Base-by-base conservation (phyloP, 1,139 yeast genomes). In the Geotrichum siamense region DNA sequence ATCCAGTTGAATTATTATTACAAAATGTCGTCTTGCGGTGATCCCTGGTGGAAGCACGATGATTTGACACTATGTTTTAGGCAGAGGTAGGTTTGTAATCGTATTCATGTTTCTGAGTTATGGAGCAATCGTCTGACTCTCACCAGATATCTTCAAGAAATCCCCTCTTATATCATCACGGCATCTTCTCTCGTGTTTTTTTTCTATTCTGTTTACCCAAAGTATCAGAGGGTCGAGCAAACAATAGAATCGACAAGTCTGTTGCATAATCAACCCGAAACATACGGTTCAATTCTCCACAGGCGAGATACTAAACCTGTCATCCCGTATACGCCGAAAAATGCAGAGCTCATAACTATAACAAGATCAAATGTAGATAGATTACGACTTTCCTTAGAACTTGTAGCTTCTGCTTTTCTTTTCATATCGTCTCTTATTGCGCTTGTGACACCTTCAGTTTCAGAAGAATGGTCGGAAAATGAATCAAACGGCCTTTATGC, bases 401-500 rank as follows among this genome's bases (percentile, higher is more conserved):
- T 54, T 12, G 32, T 56, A 13, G 39, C 47, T 20, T 55, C 53
- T 4, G 50, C 53, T 8, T 47, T 53, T 19, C 53, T 53, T 35
- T 43, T 53, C 5, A 53, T 51, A 4, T 43, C 55, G 17, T 43
- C 56, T 12, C 12, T 67, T 0, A 53, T 70, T 43, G 60, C 80
- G 47, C 43, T 67, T 39, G 51, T 67, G 43, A 55, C 70, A 40
- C 54, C 65, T 2, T 62, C 57, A 12, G 61, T 74, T 30, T 53
- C 60, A 5, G 52, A 59, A 3, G 78, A 76, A 53, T 70, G 71
- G 65, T 44, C 52, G 13, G 48, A 44, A 21, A 51, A 47, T 15
- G 57, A 64, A 10, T 51, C 65, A 5, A 59, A 67, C 21, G 72
- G 75, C 2, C 53, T 65, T 8, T 61, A 70, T 4, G 71, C 71